Evolutionary conservation across 148 eudicot genomes (phyloP).

Genomic region (Rhododendron kiyosumense): DNA sequence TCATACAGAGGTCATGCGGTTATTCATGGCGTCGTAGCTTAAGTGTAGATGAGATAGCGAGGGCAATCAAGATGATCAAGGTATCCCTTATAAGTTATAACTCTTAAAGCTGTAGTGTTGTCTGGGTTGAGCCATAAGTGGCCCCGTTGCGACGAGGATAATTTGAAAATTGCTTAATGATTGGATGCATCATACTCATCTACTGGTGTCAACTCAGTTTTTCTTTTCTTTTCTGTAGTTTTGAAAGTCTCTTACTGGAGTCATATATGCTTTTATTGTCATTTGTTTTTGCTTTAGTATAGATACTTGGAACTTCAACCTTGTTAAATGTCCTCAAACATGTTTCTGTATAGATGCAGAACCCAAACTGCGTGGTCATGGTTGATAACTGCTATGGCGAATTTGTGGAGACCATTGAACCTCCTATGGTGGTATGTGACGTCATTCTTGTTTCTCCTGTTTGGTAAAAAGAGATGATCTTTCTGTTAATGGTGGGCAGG

Average conservation of each 20-base stretch:
- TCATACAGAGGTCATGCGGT: conserved; percentile 96
- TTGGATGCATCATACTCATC: background rate
- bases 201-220: background rate
- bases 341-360: conserved; percentile 54
- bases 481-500: conserved; percentile 44
- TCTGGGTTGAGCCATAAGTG: background rate
- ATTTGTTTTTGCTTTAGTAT: background rate
- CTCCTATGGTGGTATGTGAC: conserved; percentile 87
- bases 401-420: conserved; percentile 79
- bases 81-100: conserved; percentile 23
- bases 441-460: conserved; percentile 2
- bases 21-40: conserved; percentile 95
- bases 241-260: background rate
- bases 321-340: background rate
- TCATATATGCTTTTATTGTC: background rate
- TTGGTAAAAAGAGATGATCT: conserved; percentile 8
- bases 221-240: background rate
- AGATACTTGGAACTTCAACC: conserved; percentile 2
- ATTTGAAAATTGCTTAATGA: background rate
- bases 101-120: background rate
- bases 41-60: conserved; percentile 82
- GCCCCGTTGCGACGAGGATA: background rate
- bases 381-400: conserved; percentile 99
- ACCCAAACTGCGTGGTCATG: conserved; percentile 83
- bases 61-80: conserved; percentile 80